Evolutionary conservation across 2,329 filamentous ascomycete genomes (phyloP), one percentile per base, ranked within the genome.

Genomic region (Ophiocordyceps camponoti-saundersi): DNA sequence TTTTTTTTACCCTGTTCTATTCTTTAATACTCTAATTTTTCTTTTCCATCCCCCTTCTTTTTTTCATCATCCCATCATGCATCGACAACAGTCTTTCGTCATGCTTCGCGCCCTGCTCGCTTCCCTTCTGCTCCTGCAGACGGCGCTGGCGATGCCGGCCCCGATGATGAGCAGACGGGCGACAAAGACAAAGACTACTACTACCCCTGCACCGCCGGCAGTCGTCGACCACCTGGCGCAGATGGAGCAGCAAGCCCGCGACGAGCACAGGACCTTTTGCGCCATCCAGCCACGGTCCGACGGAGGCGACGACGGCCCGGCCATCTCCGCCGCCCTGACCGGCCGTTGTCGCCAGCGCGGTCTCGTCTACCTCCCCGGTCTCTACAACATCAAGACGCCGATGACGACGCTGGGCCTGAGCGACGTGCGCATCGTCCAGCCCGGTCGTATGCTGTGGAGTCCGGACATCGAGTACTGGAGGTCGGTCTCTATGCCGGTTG

Each of bases 381-480:
- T 53, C 8, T 66, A 66, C 54, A 54, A 60, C 47, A 61, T 66
- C 51, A 53, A 53, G 42, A 53, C 54, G 36, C 55, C 59, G 46
- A 64, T 66, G 62, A 59, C 59, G 21, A 65, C 61, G 0, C 49
- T 54, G 39, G 44, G 51, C 15, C 55, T 66, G 26, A 43, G 56
- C 10, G 52, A 65, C 40, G 61, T 67, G 26, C 61, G 66, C 41
- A 72, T 73, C 16, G 66, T 75, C 46, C 69, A 61, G 42, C 54
- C 55, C 40, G 63, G 63, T 7, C 55, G 55, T 42, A 50, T 66
- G 23, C 56, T 63, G 20, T 71, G 69, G 65, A 64, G 61, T 45
- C 60, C 60, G 1, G 62, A 73, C 49, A 67, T 75, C 10, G 50
- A 60, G 7, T 76, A 75, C 57, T 77, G 72, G 72, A 63, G 72